Evolutionary conservation across 2,329 filamentous ascomycete genomes (phyloP), one percentile per base, ranked within the genome.

Genomic region (Aspergillus tamarii): DNA sequence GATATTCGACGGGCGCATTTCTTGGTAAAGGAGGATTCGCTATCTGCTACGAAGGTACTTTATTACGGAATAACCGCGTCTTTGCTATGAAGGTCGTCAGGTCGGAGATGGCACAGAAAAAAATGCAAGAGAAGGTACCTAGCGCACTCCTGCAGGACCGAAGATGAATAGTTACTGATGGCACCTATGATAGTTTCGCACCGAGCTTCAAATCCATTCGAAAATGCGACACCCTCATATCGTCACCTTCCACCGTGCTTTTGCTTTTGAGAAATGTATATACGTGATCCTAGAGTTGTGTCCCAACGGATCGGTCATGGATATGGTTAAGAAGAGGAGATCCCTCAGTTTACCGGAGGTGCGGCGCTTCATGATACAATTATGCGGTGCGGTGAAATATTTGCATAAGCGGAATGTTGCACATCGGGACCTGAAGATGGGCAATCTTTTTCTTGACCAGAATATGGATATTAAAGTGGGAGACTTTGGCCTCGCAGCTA

Each of bases 381-480:
- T 97, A 64, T 93, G 94, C 69, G 95, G 95, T 41, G 95, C 95
- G 43, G 94, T 99, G 80, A 98, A 98, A 80, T 99, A 99, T 76
- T 91, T 99, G 84, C 96, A 99, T 78, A 89, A 89, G 73, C 91
- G 96, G 76, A 95, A 94, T 68, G 96, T 99, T 66, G 97, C 98
- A 57, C 95, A 99, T 79, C 89, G 95, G 57, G 95, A 99, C 78
- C 81, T 99, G 71, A 99, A 99, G 81, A 98, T 97, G 84, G 96
- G 95, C 56, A 99, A 99, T 77, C 90, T 99, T 69, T 99, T 99
- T 73, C 84, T 99, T 59, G 95, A 99, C 77, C 88, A 88, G 60
- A 85, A 93, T 69, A 97, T 99, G 94, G 96, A 99, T 74, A 90
- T 97, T 72, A 99, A 99, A 77, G 93, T 99, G 72, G 95, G 95